Evolutionary conservation across 2,329 filamentous ascomycete species (phyloP), one percentile per base, ranked within the genome.

Genomic region (Phaeosphaeria sp.): DNA sequence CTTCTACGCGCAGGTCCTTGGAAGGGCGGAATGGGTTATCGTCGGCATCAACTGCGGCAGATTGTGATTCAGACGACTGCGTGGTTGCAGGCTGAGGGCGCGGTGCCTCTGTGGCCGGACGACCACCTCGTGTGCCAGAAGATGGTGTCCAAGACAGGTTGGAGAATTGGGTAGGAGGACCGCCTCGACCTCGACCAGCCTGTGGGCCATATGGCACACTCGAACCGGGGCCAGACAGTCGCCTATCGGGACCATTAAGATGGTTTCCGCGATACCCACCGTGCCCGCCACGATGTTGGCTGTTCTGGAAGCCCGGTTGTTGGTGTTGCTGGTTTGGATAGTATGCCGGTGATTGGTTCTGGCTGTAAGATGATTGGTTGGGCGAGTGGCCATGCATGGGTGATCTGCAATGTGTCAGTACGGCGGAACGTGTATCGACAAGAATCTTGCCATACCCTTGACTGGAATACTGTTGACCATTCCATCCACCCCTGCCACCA

Each of bases 121-220:
- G 81, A 56, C 84, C 81, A 72, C 84, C 85, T 66, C 83, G 81
- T 53, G 82, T 81, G 18, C 83, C 81, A 49, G 82, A 81, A 33
- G 81, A 82, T 44, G 87, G 83, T 54, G 86, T 90, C 90, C 91
- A 93, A 46, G 92, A 91, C 2, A 88, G 74, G 77, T 91, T 87
- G 77, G 88, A 83, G 81, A 89, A 85, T 78, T 88, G 80, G 61
- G 74, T 75, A 13, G 70, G 71, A 18, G 66, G 62, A 44, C 81
- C 80, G 33, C 80, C 82, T 63, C 85, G 80, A 36, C 87, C 87
- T 51, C 89, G 84, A 30, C 79, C 78, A 20, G 77, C 66, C 39
- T 76, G 71, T 1, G 75, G 66, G 49, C 73, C 74, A 30, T 84
- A 81, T 24, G 79, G 79, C 22, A 58, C 44, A 44, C 53, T 64